Conservation (phyloP, 208 protist species). For the Trypanosomatidae sp. region DNA sequence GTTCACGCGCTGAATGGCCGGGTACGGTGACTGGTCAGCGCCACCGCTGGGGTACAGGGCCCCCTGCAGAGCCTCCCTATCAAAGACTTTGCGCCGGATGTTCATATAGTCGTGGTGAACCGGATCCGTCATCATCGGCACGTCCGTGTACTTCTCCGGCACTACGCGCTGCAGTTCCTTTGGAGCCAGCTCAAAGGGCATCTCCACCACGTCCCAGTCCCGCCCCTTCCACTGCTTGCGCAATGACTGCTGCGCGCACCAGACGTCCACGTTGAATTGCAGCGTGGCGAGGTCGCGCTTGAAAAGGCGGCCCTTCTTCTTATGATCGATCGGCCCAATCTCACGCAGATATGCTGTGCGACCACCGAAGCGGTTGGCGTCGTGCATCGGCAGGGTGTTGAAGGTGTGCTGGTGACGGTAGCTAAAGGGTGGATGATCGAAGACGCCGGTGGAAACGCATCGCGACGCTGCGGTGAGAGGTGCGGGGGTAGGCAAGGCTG, state of each 20-base stretch:
- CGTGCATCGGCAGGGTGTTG: conserved; percentile 85
- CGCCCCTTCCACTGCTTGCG: conserved; percentile 88
- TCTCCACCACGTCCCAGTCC: conserved; percentile 88
- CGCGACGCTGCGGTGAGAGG: not conserved
- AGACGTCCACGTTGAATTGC: conserved; percentile 91
- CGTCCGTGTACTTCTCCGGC: conserved; percentile 89
- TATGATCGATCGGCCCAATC: conserved; percentile 80
- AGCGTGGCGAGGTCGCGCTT: conserved; percentile 75
- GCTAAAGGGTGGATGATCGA: conserved; percentile 74
- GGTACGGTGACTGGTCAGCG: conserved; percentile 45
- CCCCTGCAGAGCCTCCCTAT: conserved; percentile 64
- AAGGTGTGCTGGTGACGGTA: conserved; percentile 79
- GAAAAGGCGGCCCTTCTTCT: conserved; percentile 71
- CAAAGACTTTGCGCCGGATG: conserved; percentile 83
- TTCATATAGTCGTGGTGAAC: conserved; percentile 70
- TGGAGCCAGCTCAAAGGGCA: conserved; percentile 82
- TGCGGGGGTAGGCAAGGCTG: not conserved
- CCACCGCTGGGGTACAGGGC: conserved; percentile 52
- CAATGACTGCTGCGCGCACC: conserved; percentile 86
- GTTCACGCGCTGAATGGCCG: conserved; percentile 50
- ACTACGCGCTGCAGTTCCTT: conserved; percentile 79
- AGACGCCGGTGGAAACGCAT: conserved; percentile 54
- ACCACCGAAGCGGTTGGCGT: conserved; percentile 86
- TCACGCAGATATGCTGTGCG: conserved; percentile 82
- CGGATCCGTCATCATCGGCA: conserved; percentile 72